Conservation (phyloP, 2,329 filamentous ascomycete genomes). For the Penicillium aurantiogriseum region DNA sequence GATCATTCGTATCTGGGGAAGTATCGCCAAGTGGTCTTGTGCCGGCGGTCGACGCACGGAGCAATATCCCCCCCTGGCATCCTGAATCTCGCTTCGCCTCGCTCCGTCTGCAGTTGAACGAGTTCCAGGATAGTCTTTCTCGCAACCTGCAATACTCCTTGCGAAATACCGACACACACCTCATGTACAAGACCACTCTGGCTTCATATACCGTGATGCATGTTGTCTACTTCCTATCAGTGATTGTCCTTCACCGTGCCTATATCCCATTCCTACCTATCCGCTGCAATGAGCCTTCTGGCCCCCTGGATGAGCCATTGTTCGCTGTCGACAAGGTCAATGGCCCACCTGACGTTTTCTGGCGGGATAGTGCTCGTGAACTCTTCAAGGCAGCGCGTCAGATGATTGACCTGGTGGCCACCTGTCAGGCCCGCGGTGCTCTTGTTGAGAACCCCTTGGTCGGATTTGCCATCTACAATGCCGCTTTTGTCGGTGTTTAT, state of each 20-base stretch:
- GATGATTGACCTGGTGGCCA: slow-evolving; percentile 53
- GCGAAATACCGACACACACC: slow-evolving; percentile 55
- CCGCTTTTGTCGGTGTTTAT: slow-evolving; percentile 53
- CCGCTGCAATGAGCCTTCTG: slow-evolving; percentile 49
- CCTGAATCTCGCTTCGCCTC: slow-evolving; percentile 49
- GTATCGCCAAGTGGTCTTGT: slow-evolving; percentile 56
- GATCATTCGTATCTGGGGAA: slow-evolving; percentile 56
- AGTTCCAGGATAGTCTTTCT: slow-evolving; percentile 53
- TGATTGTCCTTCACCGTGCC: slow-evolving; percentile 56
- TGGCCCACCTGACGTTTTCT: slow-evolving; percentile 49
- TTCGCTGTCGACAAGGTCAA: slow-evolving; percentile 45
- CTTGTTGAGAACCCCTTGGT: slow-evolving; percentile 57
- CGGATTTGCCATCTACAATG: slow-evolving; percentile 56
- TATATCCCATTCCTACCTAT: slow-evolving; percentile 57
- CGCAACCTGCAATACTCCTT: slow-evolving; percentile 52
- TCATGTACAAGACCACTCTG: slow-evolving; percentile 51
- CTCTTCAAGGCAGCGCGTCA: slow-evolving; percentile 55
- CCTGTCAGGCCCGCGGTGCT: slow-evolving; percentile 51
- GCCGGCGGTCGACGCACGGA: slow-evolving; percentile 53
- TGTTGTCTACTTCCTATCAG: slow-evolving; percentile 53
- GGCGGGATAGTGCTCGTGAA: slow-evolving; percentile 51
- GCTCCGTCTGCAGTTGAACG: slow-evolving; percentile 47
- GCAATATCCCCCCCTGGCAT: slow-evolving; percentile 53
- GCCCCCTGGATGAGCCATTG: slow-evolving; percentile 53
- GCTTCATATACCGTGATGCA: slow-evolving; percentile 58